These are phyloP conservation scores for Ceriops tagal DNA, from an alignment of 345 rosid genomes.

Conservation along the genomic window DNA sequence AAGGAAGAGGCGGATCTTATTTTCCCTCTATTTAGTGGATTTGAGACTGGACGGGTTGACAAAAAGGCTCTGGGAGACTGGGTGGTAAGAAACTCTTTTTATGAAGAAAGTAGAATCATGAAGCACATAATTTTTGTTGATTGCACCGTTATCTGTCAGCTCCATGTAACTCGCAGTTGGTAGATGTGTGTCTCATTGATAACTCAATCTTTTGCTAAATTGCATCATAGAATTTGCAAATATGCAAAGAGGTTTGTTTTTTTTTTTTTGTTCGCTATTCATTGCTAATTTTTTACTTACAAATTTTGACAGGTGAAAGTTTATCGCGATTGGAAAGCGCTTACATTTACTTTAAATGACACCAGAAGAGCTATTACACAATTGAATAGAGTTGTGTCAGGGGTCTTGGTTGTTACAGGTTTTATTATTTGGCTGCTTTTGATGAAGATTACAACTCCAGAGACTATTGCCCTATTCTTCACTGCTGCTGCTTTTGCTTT, in stretches of 20 bases:
- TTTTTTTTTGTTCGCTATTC: background rate
- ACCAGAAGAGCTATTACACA: slow-evolving; percentile 75
- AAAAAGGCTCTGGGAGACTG: slow-evolving; percentile 54
- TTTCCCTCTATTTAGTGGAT: slow-evolving; percentile 52
- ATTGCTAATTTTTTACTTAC: too few relatives aligned
- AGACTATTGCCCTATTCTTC: slow-evolving; percentile 54
- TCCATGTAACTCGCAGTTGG: background rate
- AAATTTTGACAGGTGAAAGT: slow-evolving; percentile 48
- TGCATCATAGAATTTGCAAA: too few relatives aligned
- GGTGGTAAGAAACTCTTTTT: slow-evolving; percentile 50
- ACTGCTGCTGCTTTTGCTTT: slow-evolving; percentile 58
- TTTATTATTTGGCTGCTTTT: slow-evolving; percentile 58
- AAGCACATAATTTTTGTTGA: background rate
- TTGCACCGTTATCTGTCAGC: background rate
- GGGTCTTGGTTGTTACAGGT: slow-evolving; percentile 32
- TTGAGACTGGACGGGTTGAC: slow-evolving; percentile 43
- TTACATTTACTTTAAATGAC: slow-evolving; percentile 62
- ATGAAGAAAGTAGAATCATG: background rate
- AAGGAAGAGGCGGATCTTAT: slow-evolving; percentile 66
- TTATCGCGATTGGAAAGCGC: slow-evolving; percentile 50
- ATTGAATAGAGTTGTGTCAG: slow-evolving; percentile 48
- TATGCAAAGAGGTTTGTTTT: background rate
- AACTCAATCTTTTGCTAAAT: too few relatives aligned
- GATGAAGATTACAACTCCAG: slow-evolving; percentile 42
- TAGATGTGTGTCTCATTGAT: background rate